Conservation (phyloP, 2,329 filamentous ascomycete genomes). For the Myotisia sp. region DNA sequence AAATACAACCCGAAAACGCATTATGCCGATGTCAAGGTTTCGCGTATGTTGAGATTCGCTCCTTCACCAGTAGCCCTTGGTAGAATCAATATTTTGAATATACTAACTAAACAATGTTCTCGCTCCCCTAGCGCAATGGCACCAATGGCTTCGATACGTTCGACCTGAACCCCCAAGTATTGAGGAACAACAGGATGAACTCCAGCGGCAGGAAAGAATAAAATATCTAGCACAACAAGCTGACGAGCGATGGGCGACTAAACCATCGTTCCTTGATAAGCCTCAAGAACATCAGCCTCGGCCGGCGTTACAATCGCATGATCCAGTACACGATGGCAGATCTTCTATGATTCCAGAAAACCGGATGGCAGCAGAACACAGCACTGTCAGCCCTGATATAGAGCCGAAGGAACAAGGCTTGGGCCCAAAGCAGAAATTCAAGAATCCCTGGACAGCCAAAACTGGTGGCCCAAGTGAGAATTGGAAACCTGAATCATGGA, state of each 20-base stretch:
- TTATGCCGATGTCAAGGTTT: slow-evolving; percentile 46
- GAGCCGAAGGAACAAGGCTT: slow-evolving; percentile 18
- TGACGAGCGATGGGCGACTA: slow-evolving; percentile 47
- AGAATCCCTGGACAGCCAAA: slow-evolving; percentile 43
- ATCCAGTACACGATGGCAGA: slow-evolving; percentile 22
- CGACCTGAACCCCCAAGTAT: slow-evolving; percentile 42
- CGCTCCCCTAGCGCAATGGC: slow-evolving; percentile 55
- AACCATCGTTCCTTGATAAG: slow-evolving; percentile 44
- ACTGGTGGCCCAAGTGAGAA: slow-evolving; percentile 45
- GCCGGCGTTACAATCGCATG: slow-evolving; percentile 32
- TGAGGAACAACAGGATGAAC: slow-evolving; percentile 44
- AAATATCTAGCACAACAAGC: slow-evolving; percentile 46
- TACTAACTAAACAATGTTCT: slow-evolving; percentile 12
- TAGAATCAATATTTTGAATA: too few species aligned
- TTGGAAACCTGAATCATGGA: slow-evolving; percentile 56
- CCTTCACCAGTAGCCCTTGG: neutral
- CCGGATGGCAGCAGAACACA: slow-evolving; percentile 21
- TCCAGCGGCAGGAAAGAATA: slow-evolving; percentile 43
- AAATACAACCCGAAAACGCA: slow-evolving; percentile 40
- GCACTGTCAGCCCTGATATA: slow-evolving; percentile 18
- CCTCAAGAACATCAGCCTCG: slow-evolving; percentile 35
- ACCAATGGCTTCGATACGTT: slow-evolving; percentile 53
- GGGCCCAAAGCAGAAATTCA: slow-evolving; percentile 8
- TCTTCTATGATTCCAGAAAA: slow-evolving; percentile 15
- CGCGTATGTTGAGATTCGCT: slow-evolving; percentile 30